phyloP scores from a whole-genome alignment of 192 early-diverging fungal species.

The Backusella circina region DNA sequence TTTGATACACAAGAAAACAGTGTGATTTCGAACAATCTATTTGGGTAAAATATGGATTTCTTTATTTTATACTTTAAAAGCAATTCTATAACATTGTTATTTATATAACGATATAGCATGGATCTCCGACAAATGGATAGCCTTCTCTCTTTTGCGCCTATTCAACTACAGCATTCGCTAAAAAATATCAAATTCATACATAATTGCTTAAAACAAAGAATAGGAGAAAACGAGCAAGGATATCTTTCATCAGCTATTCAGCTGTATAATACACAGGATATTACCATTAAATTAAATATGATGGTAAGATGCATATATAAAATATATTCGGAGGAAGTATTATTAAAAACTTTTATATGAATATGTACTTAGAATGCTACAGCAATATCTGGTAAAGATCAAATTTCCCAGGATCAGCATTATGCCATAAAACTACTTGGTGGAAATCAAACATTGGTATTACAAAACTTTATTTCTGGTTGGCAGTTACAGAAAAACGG shows the following conservation, averaged over 20 bases:
- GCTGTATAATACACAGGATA: constrained; percentile 10
- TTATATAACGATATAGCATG: constrained; percentile 3
- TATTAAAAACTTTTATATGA: neutral
- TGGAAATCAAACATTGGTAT: constrained; percentile 18
- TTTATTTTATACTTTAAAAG: neutral
- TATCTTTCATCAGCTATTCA: constrained; percentile 16
- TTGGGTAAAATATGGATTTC: constrained; percentile 9
- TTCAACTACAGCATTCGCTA: neutral
- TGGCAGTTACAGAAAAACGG: constrained; percentile 17
- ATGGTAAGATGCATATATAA: constrained; percentile 1
- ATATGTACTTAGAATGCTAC: constrained; percentile 14
- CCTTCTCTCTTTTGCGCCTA: neutral
- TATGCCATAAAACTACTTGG: constrained; percentile 20
- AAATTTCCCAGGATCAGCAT: neutral
- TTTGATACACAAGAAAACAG: constrained; percentile 14
- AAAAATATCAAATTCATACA: neutral
- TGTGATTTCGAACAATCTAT: constrained; percentile 22
- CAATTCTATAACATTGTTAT: neutral
- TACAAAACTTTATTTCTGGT: constrained; percentile 21
- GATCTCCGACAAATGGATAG: constrained; percentile 8
- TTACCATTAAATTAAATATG: constrained; percentile 20
- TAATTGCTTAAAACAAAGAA: neutral
- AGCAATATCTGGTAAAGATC: neutral
- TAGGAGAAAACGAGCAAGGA: constrained; percentile 8
- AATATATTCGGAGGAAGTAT: neutral